A percentile compares a stretch with the other conserved stretches of the same genome.
Evolutionary conservation across 495 filamentous ascomycete species (phyloP).

Genomic region (Penicillium verhagenii): DNA sequence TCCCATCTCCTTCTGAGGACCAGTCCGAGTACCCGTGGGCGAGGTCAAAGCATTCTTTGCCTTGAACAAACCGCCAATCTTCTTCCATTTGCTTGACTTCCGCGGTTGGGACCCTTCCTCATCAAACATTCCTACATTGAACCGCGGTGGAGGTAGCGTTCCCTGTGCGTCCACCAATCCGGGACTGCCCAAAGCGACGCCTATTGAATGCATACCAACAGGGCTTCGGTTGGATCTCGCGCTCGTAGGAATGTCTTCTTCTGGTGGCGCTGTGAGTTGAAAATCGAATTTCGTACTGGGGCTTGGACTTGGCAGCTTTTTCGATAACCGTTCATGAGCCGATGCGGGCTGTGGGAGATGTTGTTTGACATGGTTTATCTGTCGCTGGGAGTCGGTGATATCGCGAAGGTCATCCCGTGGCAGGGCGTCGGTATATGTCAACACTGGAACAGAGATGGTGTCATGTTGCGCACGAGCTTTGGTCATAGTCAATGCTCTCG

Average conservation of each 20-base stretch:
- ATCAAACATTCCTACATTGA: conserved; percentile 15
- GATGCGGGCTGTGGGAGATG: conserved; percentile 25
- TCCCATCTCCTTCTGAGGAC: not conserved
- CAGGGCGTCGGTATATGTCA: conserved; percentile 35
- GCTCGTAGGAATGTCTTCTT: conserved; percentile 22
- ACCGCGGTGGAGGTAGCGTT: conserved; percentile 20
- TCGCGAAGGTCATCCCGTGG: conserved; percentile 34
- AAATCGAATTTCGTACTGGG: conserved; percentile 38
- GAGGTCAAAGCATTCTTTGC: conserved; percentile 40
- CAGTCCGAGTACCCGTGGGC: conserved; percentile 8
- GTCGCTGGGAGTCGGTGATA: conserved; percentile 10
- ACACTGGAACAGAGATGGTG: conserved; percentile 33
- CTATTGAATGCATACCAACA: conserved; percentile 41
- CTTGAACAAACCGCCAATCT: conserved; percentile 52
- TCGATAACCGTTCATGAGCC: conserved; percentile 18
- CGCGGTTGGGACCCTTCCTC: conserved; percentile 29
- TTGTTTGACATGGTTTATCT: conserved; percentile 11
- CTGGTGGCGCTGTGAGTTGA: conserved; percentile 31
- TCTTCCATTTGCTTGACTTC: conserved; percentile 58
- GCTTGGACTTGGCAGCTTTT: conserved; percentile 19
- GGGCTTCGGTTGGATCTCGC: conserved; percentile 11
- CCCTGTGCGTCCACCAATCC: conserved; percentile 30
- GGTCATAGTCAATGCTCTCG: conserved; percentile 25
- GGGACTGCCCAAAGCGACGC: conserved; percentile 56
- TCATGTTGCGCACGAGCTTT: conserved; percentile 28